Conservation (phyloP, 2,329 filamentous ascomycete genomes). For the Paraconiothyrium brasiliense region DNA sequence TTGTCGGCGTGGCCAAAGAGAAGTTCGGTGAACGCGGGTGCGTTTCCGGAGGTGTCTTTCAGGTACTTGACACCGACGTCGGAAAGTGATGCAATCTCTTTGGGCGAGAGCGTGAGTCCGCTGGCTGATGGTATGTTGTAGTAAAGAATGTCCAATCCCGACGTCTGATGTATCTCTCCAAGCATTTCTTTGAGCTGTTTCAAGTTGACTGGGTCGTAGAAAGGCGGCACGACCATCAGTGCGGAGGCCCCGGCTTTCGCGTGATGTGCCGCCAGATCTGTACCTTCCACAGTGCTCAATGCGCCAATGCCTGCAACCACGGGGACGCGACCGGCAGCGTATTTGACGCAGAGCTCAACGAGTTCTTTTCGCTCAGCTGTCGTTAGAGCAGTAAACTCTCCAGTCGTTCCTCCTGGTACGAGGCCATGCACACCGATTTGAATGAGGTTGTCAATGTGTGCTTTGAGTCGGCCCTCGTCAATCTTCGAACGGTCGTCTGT, state of each 20-base stretch:
- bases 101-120: constrained; percentile 54
- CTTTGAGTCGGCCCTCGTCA: constrained; percentile 51
- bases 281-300: constrained; percentile 52
- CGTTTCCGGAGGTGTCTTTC: constrained; percentile 64
- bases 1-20: constrained; percentile 54
- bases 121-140: constrained; percentile 63
- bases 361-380: constrained; percentile 58
- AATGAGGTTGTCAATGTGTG: constrained; percentile 59
- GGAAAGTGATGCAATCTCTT: constrained; percentile 55
- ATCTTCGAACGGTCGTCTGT: constrained; percentile 55
- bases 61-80: constrained; percentile 60
- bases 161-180: constrained; percentile 52
- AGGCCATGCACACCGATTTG: constrained; percentile 59
- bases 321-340: constrained; percentile 52
- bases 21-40: constrained; percentile 60
- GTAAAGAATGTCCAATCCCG: constrained; percentile 58
- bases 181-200: constrained; percentile 54
- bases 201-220: constrained; percentile 58
- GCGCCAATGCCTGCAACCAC: constrained; percentile 58
- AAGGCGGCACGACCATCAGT: constrained; percentile 61
- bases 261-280: constrained; percentile 56
- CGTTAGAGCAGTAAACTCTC: constrained; percentile 60
- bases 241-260: constrained; percentile 53
- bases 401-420: constrained; percentile 61
- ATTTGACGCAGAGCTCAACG: constrained; percentile 51